Percentiles rank a stretch among this genome's conserved stretches.
Evolutionary conservation across 108 stramenopile genomes (phyloP).

Genomic region (Cylindrotheca fusiformis): DNA sequence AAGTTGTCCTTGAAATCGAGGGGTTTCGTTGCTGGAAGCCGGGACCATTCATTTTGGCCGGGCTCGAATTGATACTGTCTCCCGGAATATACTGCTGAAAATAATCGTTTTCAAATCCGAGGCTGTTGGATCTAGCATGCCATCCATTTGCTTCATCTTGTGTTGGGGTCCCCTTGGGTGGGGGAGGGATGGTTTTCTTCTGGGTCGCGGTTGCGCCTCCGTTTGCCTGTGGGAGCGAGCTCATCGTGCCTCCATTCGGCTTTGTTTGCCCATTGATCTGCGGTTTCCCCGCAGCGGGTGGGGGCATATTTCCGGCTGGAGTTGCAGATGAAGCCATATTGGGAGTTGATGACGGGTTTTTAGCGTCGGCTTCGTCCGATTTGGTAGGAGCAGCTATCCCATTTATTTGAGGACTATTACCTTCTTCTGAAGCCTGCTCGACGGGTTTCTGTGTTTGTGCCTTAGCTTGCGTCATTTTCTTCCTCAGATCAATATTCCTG

Average conservation of each 20-base stretch:
- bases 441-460: not conserved
- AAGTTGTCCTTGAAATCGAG: not conserved
- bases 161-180: not conserved
- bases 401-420: not conserved
- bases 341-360: not conserved
- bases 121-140: not conserved
- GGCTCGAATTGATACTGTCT: not conserved
- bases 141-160: not conserved
- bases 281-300: not conserved
- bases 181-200: not conserved
- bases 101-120: not conserved
- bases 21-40: not conserved
- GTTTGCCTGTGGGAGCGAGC: not conserved
- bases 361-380: not conserved
- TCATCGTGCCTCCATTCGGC: not conserved
- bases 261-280: not conserved
- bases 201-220: not conserved
- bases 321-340: too few species aligned
- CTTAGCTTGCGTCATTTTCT: slow-evolving; percentile 26
- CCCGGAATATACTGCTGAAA: not conserved
- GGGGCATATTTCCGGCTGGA: too few species aligned
- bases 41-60: not conserved
- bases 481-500: slow-evolving; percentile 38
- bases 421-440: not conserved
- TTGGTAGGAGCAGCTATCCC: not conserved